Evolutionary conservation across 2,329 filamentous ascomycete species (phyloP), one percentile per base, ranked within the genome.

Genomic region (Alternaria viburni): DNA sequence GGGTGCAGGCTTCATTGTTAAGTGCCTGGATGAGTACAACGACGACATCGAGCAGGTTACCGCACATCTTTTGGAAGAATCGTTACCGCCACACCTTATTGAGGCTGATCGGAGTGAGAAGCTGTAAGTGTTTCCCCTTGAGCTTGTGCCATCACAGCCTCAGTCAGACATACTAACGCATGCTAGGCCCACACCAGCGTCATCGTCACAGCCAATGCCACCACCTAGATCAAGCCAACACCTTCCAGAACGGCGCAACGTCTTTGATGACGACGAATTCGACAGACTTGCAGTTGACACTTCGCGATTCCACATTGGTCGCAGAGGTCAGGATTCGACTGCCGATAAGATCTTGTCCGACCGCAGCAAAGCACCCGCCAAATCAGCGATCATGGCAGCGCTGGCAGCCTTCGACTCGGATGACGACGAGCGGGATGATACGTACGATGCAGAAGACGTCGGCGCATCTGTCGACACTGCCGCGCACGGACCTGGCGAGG

Each of bases 381-480:
- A 96, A 81, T 92, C 93, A 0, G 91, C 93, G 11, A 97, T 97
- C 70, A 83, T 97, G 23, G 92, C 94, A 4, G 95, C 95, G 0
- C 87, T 98, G 3, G 93, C 93, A 15, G 87, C 91, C 1, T 97
- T 98, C 70, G 94, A 98, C 81, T 91, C 90, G 0, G 95, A 98
- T 72, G 96, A 98, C 69, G 96, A 99, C 77, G 96, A 99, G 81
- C 88, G 93, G 36, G 96, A 99, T 78, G 96, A 99, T 78, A 98
- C 95, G 0, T 99, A 99, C 76, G 96, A 99, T 73, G 89, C 90
- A 2, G 93, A 89, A 54, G 96, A 98, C 74, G 93, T 98, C 3
- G 96, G 96, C 36, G 94, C 95, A 21, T 92, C 92, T 0, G 89
- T 97, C 4, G 93, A 97, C 70, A 84, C 86, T 17, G 84, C 82